Conservation (phyloP, 768 basidiomycete genomes). For the Macrolepiota fuliginosa region DNA sequence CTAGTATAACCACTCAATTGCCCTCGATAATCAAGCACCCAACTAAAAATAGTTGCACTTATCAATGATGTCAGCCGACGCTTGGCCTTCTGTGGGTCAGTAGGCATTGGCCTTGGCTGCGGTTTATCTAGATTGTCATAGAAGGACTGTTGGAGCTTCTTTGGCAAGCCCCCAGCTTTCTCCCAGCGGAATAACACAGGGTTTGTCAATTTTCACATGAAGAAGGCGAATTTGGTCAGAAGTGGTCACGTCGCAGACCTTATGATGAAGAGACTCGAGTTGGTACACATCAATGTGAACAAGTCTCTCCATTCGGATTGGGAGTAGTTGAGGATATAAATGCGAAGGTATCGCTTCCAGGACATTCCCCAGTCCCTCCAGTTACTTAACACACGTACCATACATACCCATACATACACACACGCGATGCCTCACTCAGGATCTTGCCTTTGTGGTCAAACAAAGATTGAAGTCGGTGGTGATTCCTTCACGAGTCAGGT, state of each 20-base stretch:
- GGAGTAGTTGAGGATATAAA: not conserved
- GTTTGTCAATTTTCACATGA: not conserved
- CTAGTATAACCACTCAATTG: no score
- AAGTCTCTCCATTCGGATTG: not conserved
- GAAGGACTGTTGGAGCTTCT: not conserved
- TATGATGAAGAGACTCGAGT: not conserved
- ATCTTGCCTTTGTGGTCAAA: constrained; percentile 32
- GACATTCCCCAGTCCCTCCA: not conserved
- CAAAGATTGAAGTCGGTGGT: constrained; percentile 22
- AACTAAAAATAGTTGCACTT: no score
- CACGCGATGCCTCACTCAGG: constrained; percentile 20
- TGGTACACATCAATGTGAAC: not conserved
- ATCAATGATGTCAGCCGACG: no score
- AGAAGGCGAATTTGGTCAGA: not conserved
- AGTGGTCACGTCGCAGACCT: not conserved
- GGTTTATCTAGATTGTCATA: not conserved
- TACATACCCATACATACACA: not conserved
- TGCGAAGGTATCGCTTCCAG: not conserved
- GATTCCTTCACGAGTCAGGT: constrained; percentile 28
- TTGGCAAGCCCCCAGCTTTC: no score
- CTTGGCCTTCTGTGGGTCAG: no score
- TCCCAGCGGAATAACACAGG: not conserved
- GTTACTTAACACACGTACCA: not conserved
- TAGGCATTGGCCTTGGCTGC: no score
- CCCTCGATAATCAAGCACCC: no score